Base-by-base conservation (phyloP, 306 rosid genomes). In the Trifolium repens region DNA sequence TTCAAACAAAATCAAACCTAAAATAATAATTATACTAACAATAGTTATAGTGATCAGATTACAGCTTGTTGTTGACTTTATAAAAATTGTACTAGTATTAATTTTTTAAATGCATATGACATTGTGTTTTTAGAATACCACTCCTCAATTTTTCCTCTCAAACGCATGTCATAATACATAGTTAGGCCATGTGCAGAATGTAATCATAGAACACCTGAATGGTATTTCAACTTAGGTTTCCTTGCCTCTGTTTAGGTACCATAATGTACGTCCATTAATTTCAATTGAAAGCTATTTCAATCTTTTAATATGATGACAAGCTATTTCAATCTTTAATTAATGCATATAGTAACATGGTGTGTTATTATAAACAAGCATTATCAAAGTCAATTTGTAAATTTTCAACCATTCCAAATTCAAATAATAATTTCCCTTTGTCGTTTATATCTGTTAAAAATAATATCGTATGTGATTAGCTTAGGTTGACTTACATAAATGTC, bases 341-440 rank as follows among this genome's bases (percentile, higher is more conserved):
- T 16, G 61, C 61, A 40, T 73, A 54, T 73, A 54, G 13, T 42
- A 27, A 15, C 26, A 47, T 42, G 42, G 16, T 53, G 22, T 61
- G 46, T 39, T 13, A 61, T 62, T 49, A 35, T 61, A 70, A 70
- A 63, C 66, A 26, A 63, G 32, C 10, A 16, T 50, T 62, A 40
- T 39, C 7, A 64, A 53, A 72, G 78, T 63, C 78, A 64, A 64
- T 53, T 17, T 62, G 8, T 70, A 37, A 37, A 15, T 59, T 69
- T 59, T 61, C 77, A 71, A 49, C 72, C 22, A 76, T 76, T 52
- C 54, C 49, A 9, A 26, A 35, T 5, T 12, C 15, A 58, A 58
- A 14, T 44, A 71, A 71, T 78, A 47, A 53, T 65, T 72, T 43
- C 39, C 15, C 73, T 79, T 40, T 72, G 69, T 79, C 24, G 44